Evolutionary conservation across 441 rosid species (phyloP).

Genomic region (Mallotus repandus): DNA sequence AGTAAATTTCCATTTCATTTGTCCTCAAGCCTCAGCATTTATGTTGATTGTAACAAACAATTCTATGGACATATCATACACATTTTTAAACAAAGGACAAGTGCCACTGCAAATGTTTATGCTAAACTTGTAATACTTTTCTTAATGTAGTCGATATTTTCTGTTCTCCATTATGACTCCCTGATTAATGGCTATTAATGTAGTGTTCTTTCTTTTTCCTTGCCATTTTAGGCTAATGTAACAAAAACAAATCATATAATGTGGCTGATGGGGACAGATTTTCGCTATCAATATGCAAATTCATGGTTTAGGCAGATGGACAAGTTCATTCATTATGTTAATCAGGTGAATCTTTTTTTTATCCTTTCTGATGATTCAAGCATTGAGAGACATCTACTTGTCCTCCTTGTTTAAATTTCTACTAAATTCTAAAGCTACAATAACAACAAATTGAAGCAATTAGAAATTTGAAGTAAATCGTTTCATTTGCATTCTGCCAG

Average conservation of each 20-base stretch:
- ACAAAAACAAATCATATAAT: slow-evolving; percentile 83
- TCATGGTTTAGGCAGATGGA: slow-evolving; percentile 95
- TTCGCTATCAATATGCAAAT: slow-evolving; percentile 84
- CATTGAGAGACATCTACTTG: not conserved
- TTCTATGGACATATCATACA: not conserved
- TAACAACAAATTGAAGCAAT: not conserved
- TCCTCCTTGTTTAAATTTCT: not conserved
- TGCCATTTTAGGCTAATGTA: slow-evolving; percentile 67
- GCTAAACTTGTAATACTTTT: not conserved
- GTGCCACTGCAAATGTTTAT: not conserved
- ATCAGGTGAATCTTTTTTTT: slow-evolving; percentile 45
- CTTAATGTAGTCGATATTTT: not conserved
- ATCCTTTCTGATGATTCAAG: slow-evolving; percentile 5
- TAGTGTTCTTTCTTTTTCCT: not conserved
- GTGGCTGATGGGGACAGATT: slow-evolving; percentile 99
- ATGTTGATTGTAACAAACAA: slow-evolving; percentile 7
- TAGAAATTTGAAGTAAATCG: slow-evolving; percentile 8
- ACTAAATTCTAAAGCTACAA: not conserved
- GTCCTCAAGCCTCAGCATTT: not conserved
- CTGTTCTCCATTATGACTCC: slow-evolving; percentile 7
- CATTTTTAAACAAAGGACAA: not conserved
- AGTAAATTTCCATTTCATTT: not conserved
- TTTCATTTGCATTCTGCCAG: slow-evolving; percentile 37
- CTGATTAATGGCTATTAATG: slow-evolving; percentile 7
- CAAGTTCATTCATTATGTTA: slow-evolving; percentile 90